These are phyloP conservation scores for Pythium utonaiense DNA, from an alignment of 352 stramenopile species.

Conservation along the genomic window DNA sequence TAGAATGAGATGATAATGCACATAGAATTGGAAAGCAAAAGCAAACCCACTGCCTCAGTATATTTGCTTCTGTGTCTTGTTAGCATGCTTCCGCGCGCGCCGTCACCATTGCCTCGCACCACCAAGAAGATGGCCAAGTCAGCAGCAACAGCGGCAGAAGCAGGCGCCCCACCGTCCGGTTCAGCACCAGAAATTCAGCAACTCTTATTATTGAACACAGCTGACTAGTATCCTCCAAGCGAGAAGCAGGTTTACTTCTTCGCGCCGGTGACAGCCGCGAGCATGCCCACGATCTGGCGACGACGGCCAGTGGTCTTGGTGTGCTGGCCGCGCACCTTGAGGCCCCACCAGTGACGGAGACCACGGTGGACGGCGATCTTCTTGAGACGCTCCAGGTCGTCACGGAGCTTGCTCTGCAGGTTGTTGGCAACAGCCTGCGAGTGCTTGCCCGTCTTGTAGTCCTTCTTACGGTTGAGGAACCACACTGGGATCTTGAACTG, in stretches of 20 bases:
- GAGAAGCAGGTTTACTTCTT: slow-evolving; percentile 67
- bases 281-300: slow-evolving; percentile 75
- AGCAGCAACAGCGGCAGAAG: slow-evolving; percentile 10
- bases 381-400: slow-evolving; percentile 99
- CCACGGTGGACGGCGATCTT: slow-evolving; percentile 99
- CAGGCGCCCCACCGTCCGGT: slow-evolving; percentile 25
- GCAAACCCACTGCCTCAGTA: slow-evolving; percentile 23
- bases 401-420: slow-evolving; percentile 98
- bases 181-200: slow-evolving; percentile 65
- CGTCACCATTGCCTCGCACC: slow-evolving; percentile 3
- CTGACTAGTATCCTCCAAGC: slow-evolving; percentile 27
- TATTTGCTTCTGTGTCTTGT: slow-evolving; percentile 25
- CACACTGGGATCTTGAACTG: slow-evolving; percentile 99
- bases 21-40: slow-evolving; percentile 21
- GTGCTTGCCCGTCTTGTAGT: slow-evolving; percentile 99
- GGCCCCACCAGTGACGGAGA: slow-evolving; percentile 99
- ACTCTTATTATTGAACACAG: slow-evolving; percentile 45
- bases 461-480: slow-evolving; percentile 99
- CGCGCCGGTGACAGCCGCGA: slow-evolving; percentile 34
- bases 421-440: slow-evolving; percentile 98
- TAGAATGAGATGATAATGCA: slow-evolving; percentile 7
- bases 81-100: slow-evolving; percentile 2
- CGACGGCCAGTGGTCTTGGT: slow-evolving; percentile 99
- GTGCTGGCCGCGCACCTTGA: slow-evolving; percentile 99
- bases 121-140: neutral